These are phyloP conservation scores for Oropetium thomaeum DNA, from an alignment of 176 grass and related monocot species.

Conservation along the genomic window DNA sequence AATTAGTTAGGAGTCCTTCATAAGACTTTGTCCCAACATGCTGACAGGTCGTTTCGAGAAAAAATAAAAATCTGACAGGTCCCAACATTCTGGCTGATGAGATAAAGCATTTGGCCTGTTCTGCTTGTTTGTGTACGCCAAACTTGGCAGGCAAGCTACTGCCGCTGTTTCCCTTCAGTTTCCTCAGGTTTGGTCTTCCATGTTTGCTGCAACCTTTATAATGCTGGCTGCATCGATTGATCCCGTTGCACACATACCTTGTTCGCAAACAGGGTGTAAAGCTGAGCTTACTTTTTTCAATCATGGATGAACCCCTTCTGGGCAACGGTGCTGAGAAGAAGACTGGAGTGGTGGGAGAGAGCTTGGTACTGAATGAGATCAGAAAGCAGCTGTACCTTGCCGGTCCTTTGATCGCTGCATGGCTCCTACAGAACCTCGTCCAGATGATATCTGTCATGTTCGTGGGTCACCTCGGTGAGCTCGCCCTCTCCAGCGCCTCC, in stretches of 20 bases:
- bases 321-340: conserved; percentile 31
- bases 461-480: conserved; percentile 49
- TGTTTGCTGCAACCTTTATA: not conserved
- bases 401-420: conserved; percentile 33
- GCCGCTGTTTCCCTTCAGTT: conserved; percentile 9
- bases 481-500: conserved; percentile 50
- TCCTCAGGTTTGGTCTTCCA: not conserved
- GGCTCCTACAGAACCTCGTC: conserved; percentile 47
- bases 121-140: not conserved
- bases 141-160: conserved; percentile 38
- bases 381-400: conserved; percentile 49
- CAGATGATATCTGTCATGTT: conserved; percentile 58
- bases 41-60: too few relatives aligned
- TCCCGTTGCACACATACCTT: not conserved
- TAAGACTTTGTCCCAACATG: not conserved
- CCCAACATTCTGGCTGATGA: not conserved
- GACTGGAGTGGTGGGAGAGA: not conserved
- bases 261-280: not conserved
- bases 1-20: not conserved
- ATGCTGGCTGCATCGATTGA: not conserved
- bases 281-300: not conserved
- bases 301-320: conserved; percentile 40
- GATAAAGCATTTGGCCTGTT: not conserved
- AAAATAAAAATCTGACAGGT: too few relatives aligned
- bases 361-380: conserved; percentile 21